These are phyloP conservation scores for Talaromyces amestolkiae DNA, from an alignment of 2,329 filamentous ascomycete species.

Conservation along the genomic window DNA sequence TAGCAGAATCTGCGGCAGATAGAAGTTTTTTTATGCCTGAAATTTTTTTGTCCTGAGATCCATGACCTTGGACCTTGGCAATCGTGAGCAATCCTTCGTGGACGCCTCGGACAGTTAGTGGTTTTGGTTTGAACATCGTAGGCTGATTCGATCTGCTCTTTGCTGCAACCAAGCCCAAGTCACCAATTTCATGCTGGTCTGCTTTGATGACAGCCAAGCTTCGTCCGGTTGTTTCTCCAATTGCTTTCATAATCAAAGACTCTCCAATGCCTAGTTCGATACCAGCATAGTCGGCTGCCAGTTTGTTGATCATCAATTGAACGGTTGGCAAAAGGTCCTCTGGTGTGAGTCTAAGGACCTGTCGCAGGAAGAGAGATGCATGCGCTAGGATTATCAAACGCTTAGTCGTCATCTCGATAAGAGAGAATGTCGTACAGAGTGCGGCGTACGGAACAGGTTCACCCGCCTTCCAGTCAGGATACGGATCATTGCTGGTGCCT, in stretches of 20 bases:
- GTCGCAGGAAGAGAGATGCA: constrained; percentile 84
- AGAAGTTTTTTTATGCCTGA: constrained; percentile 93
- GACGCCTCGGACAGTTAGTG: constrained; percentile 80
- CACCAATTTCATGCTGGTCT: constrained; percentile 94
- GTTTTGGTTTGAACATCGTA: constrained; percentile 97
- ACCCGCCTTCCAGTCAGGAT: constrained; percentile 89
- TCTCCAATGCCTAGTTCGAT: constrained; percentile 98
- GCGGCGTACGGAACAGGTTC: constrained; percentile 91
- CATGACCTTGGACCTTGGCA: constrained; percentile 80
- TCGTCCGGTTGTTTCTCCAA: constrained; percentile 89
- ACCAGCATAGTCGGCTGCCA: constrained; percentile 92
- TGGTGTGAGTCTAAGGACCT: constrained; percentile 89
- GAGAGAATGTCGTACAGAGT: constrained; percentile 88
- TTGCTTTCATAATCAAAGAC: constrained; percentile 97
- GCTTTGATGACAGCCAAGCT: constrained; percentile 86
- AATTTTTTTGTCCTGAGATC: constrained; percentile 86
- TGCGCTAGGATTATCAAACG: constrained; percentile 83
- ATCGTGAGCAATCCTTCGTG: constrained; percentile 85
- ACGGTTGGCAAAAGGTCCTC: constrained; percentile 83
- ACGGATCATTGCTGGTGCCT: constrained; percentile 70
- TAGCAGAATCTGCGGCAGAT: constrained; percentile 78
- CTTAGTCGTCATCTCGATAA: constrained; percentile 93
- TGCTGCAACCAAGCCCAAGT: constrained; percentile 88
- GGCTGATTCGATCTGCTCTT: constrained; percentile 94
- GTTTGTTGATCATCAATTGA: constrained; percentile 95